Percentiles rank a stretch among this genome's conserved stretches.
These are phyloP conservation scores for Teunomyces funiuensis DNA, from an alignment of 805 yeast species.

Conservation along the genomic window DNA sequence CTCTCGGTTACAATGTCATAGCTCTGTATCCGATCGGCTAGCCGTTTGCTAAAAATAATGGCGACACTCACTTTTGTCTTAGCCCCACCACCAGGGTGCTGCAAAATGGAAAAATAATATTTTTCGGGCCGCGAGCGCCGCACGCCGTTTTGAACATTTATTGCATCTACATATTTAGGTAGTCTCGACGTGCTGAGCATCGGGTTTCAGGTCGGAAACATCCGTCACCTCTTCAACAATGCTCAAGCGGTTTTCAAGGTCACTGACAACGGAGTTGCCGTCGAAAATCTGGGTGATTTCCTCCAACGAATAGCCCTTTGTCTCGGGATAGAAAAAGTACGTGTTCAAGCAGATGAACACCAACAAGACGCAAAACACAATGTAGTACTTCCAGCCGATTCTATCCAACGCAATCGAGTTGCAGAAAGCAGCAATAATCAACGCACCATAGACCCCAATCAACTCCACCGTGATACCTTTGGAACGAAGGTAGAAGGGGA, in stretches of 20 bases:
- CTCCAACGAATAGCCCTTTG: constrained; percentile 43
- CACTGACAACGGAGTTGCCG: neutral
- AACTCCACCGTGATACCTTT: constrained; percentile 37
- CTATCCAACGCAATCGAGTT: constrained; percentile 39
- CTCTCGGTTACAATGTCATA: no score
- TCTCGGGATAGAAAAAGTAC: constrained; percentile 40
- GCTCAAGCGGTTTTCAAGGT: neutral
- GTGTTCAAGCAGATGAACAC: constrained; percentile 26
- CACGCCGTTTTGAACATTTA: no score
- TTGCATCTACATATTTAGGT: no score
- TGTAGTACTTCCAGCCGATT: constrained; percentile 45
- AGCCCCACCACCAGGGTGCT: neutral
- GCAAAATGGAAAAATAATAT: neutral
- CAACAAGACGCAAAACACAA: constrained; percentile 34
- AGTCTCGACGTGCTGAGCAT: neutral
- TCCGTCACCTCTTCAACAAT: neutral
- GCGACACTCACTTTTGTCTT: neutral
- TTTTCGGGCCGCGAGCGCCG: no score
- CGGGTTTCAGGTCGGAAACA: neutral
- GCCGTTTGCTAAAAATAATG: neutral
- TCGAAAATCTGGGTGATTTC: constrained; percentile 43
- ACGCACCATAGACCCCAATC: constrained; percentile 17
- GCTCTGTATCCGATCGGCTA: no score
- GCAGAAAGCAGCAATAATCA: constrained; percentile 23
- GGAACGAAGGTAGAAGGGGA: constrained; percentile 39